A percentile compares a stretch with the other conserved stretches of the same genome.
Conservation (phyloP, 768 basidiomycete genomes). For the Suillus cothurnatus region DNA sequence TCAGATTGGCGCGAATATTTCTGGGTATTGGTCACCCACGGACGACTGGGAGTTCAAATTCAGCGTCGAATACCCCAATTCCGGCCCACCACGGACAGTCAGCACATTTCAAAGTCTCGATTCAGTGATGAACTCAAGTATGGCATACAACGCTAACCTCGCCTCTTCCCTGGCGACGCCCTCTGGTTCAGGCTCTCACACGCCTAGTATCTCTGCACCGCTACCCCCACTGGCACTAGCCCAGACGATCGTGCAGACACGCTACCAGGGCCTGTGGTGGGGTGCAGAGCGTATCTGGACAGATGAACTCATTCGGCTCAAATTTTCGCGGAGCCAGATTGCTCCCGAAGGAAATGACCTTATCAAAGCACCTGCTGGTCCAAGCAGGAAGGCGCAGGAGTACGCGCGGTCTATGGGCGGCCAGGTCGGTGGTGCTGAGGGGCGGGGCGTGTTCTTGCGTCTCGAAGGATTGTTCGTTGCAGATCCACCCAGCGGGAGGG, state of each 20-base stretch:
- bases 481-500: constrained; percentile 48
- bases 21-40: constrained; percentile 68
- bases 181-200: constrained; percentile 15
- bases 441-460: constrained; percentile 72
- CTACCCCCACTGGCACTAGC: constrained; percentile 21
- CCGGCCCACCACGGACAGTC: constrained; percentile 2
- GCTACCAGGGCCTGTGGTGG: constrained; percentile 88
- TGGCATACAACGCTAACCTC: constrained; percentile 42
- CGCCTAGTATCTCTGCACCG: constrained; percentile 13
- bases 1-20: constrained; percentile 66
- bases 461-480: constrained; percentile 67
- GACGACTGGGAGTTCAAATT: constrained; percentile 72
- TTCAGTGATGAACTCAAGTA: constrained; percentile 48
- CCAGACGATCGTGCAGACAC: constrained; percentile 48
- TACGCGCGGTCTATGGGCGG: constrained; percentile 22
- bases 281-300: constrained; percentile 88
- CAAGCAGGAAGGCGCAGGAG: constrained; percentile 37
- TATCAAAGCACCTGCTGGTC: constrained; percentile 65
- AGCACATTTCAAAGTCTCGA: constrained; percentile 37
- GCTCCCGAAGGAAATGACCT: constrained; percentile 64
- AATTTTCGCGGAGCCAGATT: constrained; percentile 64
- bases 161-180: constrained; percentile 4
- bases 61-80: constrained; percentile 14
- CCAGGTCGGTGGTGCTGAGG: constrained; percentile 50
- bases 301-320: constrained; percentile 82